Conservation (phyloP, 1,139 yeast species). For the Candida sanyaensis region DNA sequence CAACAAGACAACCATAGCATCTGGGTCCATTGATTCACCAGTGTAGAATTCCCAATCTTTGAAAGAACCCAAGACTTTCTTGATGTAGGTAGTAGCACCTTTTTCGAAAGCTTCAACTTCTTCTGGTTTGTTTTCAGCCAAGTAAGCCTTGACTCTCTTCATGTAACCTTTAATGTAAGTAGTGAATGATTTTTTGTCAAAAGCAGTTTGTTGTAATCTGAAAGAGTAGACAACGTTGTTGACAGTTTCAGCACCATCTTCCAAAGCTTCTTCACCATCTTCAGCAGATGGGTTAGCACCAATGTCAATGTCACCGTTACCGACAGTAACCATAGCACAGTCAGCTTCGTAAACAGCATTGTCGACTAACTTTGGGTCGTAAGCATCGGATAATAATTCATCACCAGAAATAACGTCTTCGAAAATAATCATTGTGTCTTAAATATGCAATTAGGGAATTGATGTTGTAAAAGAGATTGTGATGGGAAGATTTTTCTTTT, state of each 20-base stretch:
- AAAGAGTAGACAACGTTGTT: conserved; percentile 98
- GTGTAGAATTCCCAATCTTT: conserved; percentile 99
- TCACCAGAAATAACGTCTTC: conserved; percentile 87
- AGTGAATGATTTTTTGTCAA: conserved; percentile 97
- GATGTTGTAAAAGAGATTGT: conserved; percentile 3
- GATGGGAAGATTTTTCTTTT: conserved; percentile 4
- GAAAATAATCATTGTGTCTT: conserved; percentile 42
- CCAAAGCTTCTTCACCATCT: conserved; percentile 79
- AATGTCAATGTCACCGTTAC: conserved; percentile 86
- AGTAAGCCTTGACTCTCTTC: conserved; percentile 89
- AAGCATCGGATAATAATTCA: conserved; percentile 97
- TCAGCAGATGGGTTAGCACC: conserved; percentile 99
- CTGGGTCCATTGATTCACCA: conserved; percentile 99
- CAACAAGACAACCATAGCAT: conserved; percentile 94
- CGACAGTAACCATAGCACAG: conserved; percentile 87
- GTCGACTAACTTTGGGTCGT: conserved; percentile 83
- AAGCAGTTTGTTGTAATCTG: conserved; percentile 93
- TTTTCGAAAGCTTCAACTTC: conserved; percentile 85
- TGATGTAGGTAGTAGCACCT: conserved; percentile 94
- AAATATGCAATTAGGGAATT: conserved; percentile 4
- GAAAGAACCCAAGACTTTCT: conserved; percentile 93
- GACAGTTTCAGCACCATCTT: conserved; percentile 84
- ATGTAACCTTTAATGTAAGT: conserved; percentile 98
- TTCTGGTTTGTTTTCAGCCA: conserved; percentile 88
- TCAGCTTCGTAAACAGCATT: conserved; percentile 95